Evolutionary conservation across 2,329 filamentous ascomycete genomes (phyloP), one percentile per base, ranked within the genome.

Genomic region (Davidsoniella australis): DNA sequence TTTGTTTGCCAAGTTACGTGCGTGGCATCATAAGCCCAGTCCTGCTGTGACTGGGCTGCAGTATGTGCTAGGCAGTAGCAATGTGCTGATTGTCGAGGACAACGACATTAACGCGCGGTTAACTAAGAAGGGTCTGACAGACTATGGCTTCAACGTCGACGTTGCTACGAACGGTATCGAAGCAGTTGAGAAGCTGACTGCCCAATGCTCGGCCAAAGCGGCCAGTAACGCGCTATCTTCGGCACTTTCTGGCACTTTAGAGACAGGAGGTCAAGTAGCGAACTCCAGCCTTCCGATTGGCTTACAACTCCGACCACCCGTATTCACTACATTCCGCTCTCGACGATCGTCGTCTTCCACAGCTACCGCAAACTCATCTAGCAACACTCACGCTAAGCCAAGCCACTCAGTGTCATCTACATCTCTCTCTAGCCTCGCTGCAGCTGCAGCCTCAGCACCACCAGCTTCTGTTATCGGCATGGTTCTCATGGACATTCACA

Each of bases 401-500:
- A 23, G 37, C 6, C 39, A 24, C 45, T 41, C 45, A 12, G 37
- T 23, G 3, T 45, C 48, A 6, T 45, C 48, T 6, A 48, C 40
- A 33, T 48, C 47, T 4, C 29, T 48, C 3, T 36, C 40, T n/a
- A 17, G 47, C 16, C 40, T 48, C 3, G 24, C 20, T 4, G 20
- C 42, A 4, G 24, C 42, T 2, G 18, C 23, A 9, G 41, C 24
- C 23, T 18, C 36, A 10, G n/a, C 48, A 10, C 37, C 29, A 14
- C n/a, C 44, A 9, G 17, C 29, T 9, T 12, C 47, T 6, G 39
- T 29, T 1, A 63, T 81, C 20, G 73, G 73, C 45, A 66, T 84
- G 4, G 74, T 85, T 16, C 66, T 85, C 17, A 85, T 85, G 81
- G 82, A 85, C 57, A 76, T 83, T 56, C 79, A 85, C 58, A 85